Conservation (phyloP, 2,329 filamentous ascomycete species). For the Cladophialophora chaetospira region DNA sequence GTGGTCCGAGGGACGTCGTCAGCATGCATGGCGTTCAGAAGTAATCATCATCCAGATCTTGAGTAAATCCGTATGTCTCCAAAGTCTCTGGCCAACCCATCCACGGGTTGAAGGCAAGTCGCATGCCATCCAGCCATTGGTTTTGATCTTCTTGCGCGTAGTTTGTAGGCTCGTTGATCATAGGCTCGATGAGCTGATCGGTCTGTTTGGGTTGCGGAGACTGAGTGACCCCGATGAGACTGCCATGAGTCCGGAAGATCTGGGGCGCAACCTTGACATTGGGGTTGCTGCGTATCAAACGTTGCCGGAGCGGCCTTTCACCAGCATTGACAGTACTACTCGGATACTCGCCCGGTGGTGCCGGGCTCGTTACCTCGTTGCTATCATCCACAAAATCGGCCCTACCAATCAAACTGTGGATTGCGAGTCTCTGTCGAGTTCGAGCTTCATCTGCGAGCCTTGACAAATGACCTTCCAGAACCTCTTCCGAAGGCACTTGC, state of each 20-base stretch:
- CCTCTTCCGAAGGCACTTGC: conserved; percentile 12
- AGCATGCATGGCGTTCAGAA: conserved; percentile 3
- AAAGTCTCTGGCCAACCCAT: conserved; percentile 22
- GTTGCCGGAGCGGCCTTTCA: conserved; percentile 1
- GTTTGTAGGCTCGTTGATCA: conserved; percentile 11
- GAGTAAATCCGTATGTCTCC: conserved; percentile 21
- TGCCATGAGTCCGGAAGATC: conserved; percentile 8
- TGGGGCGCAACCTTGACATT: conserved; percentile 4
- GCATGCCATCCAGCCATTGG: conserved; percentile 21
- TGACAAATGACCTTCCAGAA: conserved; percentile 10
- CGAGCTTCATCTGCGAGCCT: conserved; percentile 15
- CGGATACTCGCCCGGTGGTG: conserved; percentile 4
- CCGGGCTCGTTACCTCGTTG: conserved; percentile 17
- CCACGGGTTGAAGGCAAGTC: conserved; percentile 22
- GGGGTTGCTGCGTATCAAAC: not conserved
- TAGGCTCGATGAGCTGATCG: not conserved
- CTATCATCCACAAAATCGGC: conserved; percentile 24
- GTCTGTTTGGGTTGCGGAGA: not conserved
- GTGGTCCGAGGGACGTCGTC: not conserved
- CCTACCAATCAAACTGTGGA: conserved; percentile 23
- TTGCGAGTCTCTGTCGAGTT: conserved; percentile 18
- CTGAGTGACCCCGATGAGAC: not conserved
- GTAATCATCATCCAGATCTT: conserved; percentile 22
- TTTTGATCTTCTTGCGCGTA: conserved; percentile 8
- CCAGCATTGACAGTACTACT: not conserved